A percentile compares a stretch with the other conserved stretches of the same genome.
phyloP scores from a whole-genome alignment of 2,329 filamentous ascomycete species.

The Fusarium sacchari region DNA sequence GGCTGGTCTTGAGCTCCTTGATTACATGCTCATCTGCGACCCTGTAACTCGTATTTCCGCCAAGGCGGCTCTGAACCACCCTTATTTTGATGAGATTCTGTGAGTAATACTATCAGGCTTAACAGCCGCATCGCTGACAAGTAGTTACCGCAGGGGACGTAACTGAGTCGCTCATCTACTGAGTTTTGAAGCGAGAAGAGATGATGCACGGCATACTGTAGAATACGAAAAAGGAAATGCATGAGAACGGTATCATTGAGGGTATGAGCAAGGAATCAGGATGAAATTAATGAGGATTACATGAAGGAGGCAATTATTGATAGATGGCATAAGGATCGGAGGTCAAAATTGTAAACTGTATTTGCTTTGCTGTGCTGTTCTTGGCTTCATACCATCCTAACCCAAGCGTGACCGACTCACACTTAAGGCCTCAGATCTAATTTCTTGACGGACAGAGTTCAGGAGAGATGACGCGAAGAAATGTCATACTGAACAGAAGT shows the following conservation, averaged over 20 bases:
- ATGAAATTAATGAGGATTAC: background rate
- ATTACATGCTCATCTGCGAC: conserved; percentile 83
- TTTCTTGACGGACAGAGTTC: rapidly evolving
- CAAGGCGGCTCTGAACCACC: conserved; percentile 85
- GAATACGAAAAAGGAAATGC: background rate
- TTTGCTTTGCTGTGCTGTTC: background rate
- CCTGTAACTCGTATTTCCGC: conserved; percentile 87
- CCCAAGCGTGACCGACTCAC: background rate
- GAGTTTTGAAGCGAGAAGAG: background rate
- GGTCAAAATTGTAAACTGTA: background rate
- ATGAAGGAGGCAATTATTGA: background rate
- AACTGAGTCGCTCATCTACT: background rate
- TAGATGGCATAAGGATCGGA: background rate
- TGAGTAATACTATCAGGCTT: background rate
- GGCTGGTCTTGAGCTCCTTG: conserved; percentile 73
- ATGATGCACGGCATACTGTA: background rate
- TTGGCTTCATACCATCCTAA: background rate
- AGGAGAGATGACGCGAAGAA: background rate
- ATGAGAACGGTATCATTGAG: background rate
- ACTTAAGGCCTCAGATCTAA: rapidly evolving
- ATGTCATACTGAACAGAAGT: too few relatives aligned
- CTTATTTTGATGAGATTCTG: conserved; percentile 72
- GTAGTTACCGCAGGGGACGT: background rate
- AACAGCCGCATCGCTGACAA: rapidly evolving
- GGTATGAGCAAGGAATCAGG: background rate